Percentiles rank a stretch among this genome's conserved stretches.
phyloP scores from a whole-genome alignment of 2,329 filamentous ascomycete genomes.

The Thermothelomyces thermophilus region DNA sequence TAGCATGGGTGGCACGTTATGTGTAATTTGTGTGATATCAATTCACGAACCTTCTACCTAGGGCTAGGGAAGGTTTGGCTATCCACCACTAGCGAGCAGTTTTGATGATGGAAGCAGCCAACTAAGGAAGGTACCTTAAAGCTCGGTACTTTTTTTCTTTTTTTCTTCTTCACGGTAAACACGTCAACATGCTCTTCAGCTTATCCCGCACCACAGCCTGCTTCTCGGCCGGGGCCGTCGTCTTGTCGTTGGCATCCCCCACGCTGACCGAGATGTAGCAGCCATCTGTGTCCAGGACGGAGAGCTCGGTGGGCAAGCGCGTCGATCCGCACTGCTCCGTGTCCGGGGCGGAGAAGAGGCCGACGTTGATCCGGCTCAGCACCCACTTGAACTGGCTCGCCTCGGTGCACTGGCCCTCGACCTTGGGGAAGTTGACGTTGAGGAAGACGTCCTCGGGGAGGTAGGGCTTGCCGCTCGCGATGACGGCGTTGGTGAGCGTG shows the following conservation, averaged over 20 bases:
- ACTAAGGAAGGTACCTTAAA: too few relatives aligned
- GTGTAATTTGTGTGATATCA: too few relatives aligned
- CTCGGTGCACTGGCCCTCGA: slow-evolving; percentile 43
- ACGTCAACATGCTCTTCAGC: slow-evolving; percentile 29
- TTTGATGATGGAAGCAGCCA: too few relatives aligned
- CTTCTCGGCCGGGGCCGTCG: slow-evolving; percentile 45
- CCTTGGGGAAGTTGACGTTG: slow-evolving; percentile 62
- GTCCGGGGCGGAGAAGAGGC: slow-evolving; percentile 48
- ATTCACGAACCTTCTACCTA: too few relatives aligned
- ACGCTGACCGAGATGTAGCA: slow-evolving; percentile 61
- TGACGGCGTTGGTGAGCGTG: slow-evolving; percentile 49
- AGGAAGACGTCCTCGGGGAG: slow-evolving; percentile 55
- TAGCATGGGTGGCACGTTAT: too few relatives aligned
- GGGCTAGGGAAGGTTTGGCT: too few relatives aligned
- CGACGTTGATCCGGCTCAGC: slow-evolving; percentile 53
- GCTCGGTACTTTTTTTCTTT: too few relatives aligned
- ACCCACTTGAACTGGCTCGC: slow-evolving; percentile 56
- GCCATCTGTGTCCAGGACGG: slow-evolving; percentile 43
- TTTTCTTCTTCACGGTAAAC: slow-evolving; percentile 16
- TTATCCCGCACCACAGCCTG: slow-evolving; percentile 48
- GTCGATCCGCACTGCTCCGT: slow-evolving; percentile 49
- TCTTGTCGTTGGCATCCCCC: slow-evolving; percentile 54
- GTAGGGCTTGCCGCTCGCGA: slow-evolving; percentile 54
- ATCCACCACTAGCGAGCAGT: too few relatives aligned
- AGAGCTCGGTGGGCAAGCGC: slow-evolving; percentile 52